phyloP scores from a whole-genome alignment of 139 green algal genomes.

The Yamagishiella unicocca region DNA sequence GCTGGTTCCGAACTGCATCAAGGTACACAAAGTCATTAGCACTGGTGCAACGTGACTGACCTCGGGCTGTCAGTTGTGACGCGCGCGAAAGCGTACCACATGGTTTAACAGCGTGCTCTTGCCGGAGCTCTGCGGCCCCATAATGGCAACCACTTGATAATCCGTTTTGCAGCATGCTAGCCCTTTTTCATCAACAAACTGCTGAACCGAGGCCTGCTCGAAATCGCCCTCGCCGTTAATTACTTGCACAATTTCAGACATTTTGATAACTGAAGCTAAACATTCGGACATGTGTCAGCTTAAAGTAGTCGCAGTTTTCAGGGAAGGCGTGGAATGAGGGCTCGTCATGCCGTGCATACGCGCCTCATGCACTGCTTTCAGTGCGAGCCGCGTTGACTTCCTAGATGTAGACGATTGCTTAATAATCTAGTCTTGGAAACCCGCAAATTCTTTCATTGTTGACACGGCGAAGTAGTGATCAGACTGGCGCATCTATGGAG shows the following conservation, averaged over 20 bases:
- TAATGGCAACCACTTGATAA: conserved; percentile 97
- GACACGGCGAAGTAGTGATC: too few relatives aligned
- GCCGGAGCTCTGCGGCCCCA: conserved; percentile 95
- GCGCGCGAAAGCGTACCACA: conserved; percentile 69
- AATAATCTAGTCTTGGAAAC: too few relatives aligned
- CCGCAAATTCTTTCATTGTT: too few relatives aligned
- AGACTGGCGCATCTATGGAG: too few relatives aligned
- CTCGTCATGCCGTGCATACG: too few relatives aligned
- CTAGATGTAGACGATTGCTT: too few relatives aligned
- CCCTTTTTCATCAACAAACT: conserved; percentile 57
- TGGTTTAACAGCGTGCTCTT: conserved; percentile 95
- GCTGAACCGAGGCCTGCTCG: conserved; percentile 58
- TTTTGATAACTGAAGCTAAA: neutral
- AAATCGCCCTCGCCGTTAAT: conserved; percentile 76
- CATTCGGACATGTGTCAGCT: neutral
- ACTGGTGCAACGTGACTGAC: neutral
- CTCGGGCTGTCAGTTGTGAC: neutral
- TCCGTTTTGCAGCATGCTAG: conserved; percentile 57
- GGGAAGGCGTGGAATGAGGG: too few relatives aligned
- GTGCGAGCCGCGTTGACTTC: too few relatives aligned
- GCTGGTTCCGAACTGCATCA: conserved; percentile 88
- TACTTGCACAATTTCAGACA: conserved; percentile 63
- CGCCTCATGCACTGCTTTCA: too few relatives aligned
- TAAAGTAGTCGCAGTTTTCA: too few relatives aligned
- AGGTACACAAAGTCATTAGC: too few relatives aligned